These are phyloP conservation scores for Eurotiales sp. DNA, from an alignment of 2,329 filamentous ascomycete species.

Conservation along the genomic window DNA sequence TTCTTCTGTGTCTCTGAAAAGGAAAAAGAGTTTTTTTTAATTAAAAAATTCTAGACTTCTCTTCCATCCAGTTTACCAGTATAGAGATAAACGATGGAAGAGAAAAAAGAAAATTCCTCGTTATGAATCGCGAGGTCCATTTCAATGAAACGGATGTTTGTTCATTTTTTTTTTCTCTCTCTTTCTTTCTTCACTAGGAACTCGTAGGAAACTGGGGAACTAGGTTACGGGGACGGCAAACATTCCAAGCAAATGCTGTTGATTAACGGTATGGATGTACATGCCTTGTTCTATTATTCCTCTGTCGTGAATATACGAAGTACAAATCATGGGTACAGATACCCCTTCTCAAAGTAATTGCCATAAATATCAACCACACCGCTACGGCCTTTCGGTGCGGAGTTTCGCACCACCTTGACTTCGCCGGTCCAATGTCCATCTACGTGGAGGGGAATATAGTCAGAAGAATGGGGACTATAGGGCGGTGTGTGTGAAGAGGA, in stretches of 20 bases:
- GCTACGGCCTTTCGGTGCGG: conserved; percentile 34
- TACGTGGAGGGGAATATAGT: conserved; percentile 36
- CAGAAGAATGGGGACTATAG: conserved; percentile 20
- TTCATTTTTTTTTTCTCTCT: conserved; percentile 6
- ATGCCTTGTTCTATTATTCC: neutral
- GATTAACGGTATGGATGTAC: too few species aligned
- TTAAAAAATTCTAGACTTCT: conserved; percentile 1
- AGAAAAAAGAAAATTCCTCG: conserved; percentile 6
- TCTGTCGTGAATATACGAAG: too few species aligned
- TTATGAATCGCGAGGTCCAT: conserved; percentile 11
- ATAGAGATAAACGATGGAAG: conserved; percentile 10
- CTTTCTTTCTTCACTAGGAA: too few species aligned
- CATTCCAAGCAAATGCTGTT: too few species aligned
- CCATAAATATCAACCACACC: conserved; percentile 52
- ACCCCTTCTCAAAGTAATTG: conserved; percentile 52
- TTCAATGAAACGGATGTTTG: neutral
- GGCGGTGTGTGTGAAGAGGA: conserved; percentile 9
- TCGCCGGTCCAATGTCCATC: conserved; percentile 60
- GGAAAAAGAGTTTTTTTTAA: conserved; percentile 1
- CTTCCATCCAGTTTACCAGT: conserved; percentile 1
- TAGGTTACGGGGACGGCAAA: too few species aligned
- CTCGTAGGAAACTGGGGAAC: too few species aligned
- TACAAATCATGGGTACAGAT: conserved; percentile 50
- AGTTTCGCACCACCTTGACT: conserved; percentile 53
- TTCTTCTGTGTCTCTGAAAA: conserved; percentile 1